Evolutionary conservation across 2,329 filamentous ascomycete species (phyloP).

Genomic region (Madurella mycetomatis): DNA sequence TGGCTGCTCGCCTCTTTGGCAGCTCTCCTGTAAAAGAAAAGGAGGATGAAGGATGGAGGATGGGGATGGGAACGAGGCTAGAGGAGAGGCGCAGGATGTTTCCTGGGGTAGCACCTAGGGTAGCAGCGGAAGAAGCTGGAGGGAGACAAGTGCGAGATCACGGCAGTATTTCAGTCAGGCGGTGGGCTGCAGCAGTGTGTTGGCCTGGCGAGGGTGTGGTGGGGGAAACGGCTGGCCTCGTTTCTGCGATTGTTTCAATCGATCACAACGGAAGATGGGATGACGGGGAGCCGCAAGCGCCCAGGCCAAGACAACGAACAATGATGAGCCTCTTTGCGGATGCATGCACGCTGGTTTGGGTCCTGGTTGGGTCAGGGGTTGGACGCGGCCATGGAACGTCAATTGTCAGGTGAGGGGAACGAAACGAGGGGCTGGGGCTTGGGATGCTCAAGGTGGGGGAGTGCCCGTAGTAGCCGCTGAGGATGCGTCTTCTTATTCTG

Average conservation of each 20-base stretch:
- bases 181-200: neutral
- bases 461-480: too few species aligned
- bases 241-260: slow-evolving; percentile 13
- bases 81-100: neutral
- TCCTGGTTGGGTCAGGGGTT: slow-evolving; percentile 8
- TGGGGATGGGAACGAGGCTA: too few species aligned
- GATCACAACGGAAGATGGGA: slow-evolving; percentile 5
- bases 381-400: slow-evolving; percentile 16
- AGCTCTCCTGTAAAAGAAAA: too few species aligned
- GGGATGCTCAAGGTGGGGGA: neutral
- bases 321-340: too few species aligned
- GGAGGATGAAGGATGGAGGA: too few species aligned
- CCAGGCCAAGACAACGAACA: neutral
- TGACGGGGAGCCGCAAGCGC: slow-evolving; percentile 1
- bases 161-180: neutral
- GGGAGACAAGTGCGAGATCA: neutral
- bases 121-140: neutral
- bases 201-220: slow-evolving; percentile 9
- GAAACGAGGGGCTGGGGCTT: slow-evolving; percentile 16
- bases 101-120: neutral
- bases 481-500: too few species aligned
- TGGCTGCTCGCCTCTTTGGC: slow-evolving; percentile 32
- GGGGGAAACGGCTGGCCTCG: slow-evolving; percentile 3
- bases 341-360: neutral
- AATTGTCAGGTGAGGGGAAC: slow-evolving; percentile 5